phyloP scores from a whole-genome alignment of 73 alveolate species.

The Blepharisma stoltei region DNA sequence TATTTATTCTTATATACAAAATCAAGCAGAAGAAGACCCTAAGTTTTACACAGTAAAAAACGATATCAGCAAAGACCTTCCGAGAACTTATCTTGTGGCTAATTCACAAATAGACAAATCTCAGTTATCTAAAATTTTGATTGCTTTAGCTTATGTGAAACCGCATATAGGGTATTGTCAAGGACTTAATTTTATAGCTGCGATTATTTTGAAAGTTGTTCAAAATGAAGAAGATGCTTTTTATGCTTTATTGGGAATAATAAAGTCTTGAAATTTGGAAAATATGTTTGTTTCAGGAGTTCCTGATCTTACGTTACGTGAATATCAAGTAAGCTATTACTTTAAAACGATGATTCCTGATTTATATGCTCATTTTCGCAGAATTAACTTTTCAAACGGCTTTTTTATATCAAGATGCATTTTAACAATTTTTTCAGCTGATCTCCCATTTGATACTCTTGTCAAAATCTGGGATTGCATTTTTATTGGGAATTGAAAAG shows the following conservation, averaged over 20 bases:
- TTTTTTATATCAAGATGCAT: conserved; percentile 47
- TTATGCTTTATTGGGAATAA: conserved; percentile 57
- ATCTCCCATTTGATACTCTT: conserved; percentile 21
- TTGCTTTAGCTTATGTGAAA: conserved; percentile 34
- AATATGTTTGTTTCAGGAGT: conserved; percentile 41
- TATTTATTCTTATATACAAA: background rate
- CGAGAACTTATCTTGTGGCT: conserved; percentile 10
- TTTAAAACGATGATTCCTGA: conserved; percentile 39
- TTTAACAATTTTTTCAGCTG: conserved; percentile 48
- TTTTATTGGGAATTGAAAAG: conserved; percentile 30
- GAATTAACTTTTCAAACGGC: conserved; percentile 23
- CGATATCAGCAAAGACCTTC: conserved; percentile 10
- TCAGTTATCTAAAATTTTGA: conserved; percentile 23
- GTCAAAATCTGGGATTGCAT: conserved; percentile 33
- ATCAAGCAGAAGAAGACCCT: background rate
- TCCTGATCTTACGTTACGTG: conserved; percentile 45
- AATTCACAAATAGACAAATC: conserved; percentile 4
- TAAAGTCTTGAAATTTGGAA: conserved; percentile 34
- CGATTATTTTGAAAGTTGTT: conserved; percentile 43
- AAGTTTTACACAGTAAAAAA: background rate
- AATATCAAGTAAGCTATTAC: conserved; percentile 31
- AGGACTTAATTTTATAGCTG: conserved; percentile 80
- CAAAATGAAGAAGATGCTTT: conserved; percentile 72
- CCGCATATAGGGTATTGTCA: conserved; percentile 74
- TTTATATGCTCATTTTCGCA: conserved; percentile 34